A percentile compares a stretch with the other conserved stretches of the same genome.
Conservation (phyloP, 2,329 filamentous ascomycete genomes). For the Penicillium digitatum region DNA sequence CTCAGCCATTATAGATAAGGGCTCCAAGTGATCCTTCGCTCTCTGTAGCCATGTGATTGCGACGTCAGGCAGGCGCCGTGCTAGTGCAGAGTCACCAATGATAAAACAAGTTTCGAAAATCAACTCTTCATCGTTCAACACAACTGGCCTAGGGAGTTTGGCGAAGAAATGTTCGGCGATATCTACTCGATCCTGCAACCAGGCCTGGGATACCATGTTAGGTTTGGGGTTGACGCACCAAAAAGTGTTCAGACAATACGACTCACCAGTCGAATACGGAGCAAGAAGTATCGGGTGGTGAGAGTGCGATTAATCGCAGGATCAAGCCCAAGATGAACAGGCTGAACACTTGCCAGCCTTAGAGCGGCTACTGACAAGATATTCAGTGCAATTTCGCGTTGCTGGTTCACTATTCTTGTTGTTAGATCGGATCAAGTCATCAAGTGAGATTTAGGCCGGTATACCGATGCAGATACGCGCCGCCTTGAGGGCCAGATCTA, state of each 20-base stretch:
- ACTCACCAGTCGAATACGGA: conserved; percentile 64
- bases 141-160: conserved; percentile 49
- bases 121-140: conserved; percentile 46
- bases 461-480: conserved; percentile 60
- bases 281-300: conserved; percentile 58
- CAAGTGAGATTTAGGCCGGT: conserved; percentile 12
- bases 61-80: conserved; percentile 49
- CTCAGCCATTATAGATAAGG: conserved; percentile 49
- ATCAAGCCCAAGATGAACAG: conserved; percentile 8
- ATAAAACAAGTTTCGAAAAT: conserved; percentile 67
- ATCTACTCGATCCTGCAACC: conserved; percentile 67
- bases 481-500: conserved; percentile 65
- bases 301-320: conserved; percentile 7
- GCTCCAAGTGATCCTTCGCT: conserved; percentile 57
- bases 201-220: conserved; percentile 54
- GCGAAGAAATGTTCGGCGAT: conserved; percentile 74
- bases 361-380: conserved; percentile 62
- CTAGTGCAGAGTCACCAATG: conserved; percentile 61
- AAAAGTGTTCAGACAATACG: background rate
- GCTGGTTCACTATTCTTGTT: conserved; percentile 44
- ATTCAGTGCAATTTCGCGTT: conserved; percentile 56
- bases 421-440: conserved; percentile 16
- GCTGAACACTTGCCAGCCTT: conserved; percentile 45
- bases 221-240: background rate
- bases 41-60: conserved; percentile 72